Percentiles rank a stretch among this genome's conserved stretches.
Evolutionary conservation across 179 eudicot species (phyloP).

Genomic region (Heliamphora pulchella): DNA sequence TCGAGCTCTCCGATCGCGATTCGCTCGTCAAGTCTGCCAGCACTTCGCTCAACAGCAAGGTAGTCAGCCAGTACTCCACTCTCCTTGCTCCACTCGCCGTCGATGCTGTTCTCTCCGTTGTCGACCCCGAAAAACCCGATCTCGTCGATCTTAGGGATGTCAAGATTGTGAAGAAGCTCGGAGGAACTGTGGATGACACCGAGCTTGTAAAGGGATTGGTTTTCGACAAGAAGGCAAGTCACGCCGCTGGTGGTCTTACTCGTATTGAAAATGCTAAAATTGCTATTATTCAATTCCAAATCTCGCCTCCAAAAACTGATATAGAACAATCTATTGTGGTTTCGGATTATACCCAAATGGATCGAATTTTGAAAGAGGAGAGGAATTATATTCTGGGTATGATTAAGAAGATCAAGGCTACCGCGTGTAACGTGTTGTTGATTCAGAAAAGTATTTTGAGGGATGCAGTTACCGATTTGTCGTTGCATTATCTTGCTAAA

Average conservation of each 20-base stretch:
- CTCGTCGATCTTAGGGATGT: slow-evolving; percentile 79
- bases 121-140: slow-evolving; percentile 72
- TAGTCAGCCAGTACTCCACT: slow-evolving; percentile 85
- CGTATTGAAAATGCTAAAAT: slow-evolving; percentile 91
- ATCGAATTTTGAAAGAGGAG: slow-evolving; percentile 93
- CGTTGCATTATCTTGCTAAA: slow-evolving; percentile 86
- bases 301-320: slow-evolving; percentile 92
- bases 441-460: slow-evolving; percentile 96
- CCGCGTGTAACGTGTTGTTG: slow-evolving; percentile 90
- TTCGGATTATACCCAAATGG: slow-evolving; percentile 94
- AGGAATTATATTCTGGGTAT: slow-evolving; percentile 85
- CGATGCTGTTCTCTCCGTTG: slow-evolving; percentile 71
- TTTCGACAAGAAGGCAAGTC: slow-evolving; percentile 93
- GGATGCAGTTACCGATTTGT: slow-evolving; percentile 94
- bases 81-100: slow-evolving; percentile 94
- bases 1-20: slow-evolving; percentile 75
- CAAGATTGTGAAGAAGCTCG: slow-evolving; percentile 80
- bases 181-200: slow-evolving; percentile 94
- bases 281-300: slow-evolving; percentile 89
- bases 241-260: slow-evolving; percentile 74
- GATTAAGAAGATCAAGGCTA: slow-evolving; percentile 91
- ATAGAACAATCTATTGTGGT: slow-evolving; percentile 94
- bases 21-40: slow-evolving; percentile 73
- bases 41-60: slow-evolving; percentile 82
- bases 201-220: slow-evolving; percentile 80